These are phyloP conservation scores for Diaporthe sp. DNA, from an alignment of 2,329 filamentous ascomycete genomes.

Conservation along the genomic window DNA sequence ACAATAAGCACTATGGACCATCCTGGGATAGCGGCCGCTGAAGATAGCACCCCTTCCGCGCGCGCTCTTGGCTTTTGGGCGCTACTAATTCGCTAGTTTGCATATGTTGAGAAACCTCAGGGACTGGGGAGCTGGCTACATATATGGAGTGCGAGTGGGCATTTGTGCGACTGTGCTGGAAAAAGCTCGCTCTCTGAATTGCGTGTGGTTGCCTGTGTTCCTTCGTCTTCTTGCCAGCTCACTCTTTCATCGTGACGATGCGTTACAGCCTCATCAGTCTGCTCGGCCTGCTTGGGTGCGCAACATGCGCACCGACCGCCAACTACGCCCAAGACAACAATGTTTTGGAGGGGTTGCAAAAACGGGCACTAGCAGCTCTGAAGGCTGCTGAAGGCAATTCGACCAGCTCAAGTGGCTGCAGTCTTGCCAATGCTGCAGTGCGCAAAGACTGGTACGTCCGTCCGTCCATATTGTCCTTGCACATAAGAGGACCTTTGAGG, in stretches of 20 bases:
- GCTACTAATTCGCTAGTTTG: slow-evolving; percentile 4
- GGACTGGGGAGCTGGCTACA: neutral
- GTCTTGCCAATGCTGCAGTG: slow-evolving; percentile 1
- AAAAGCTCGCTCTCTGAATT: neutral
- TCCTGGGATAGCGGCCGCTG: neutral
- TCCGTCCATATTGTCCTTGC: too few relatives aligned
- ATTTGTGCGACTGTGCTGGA: neutral
- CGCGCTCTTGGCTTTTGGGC: neutral
- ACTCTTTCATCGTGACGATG: neutral
- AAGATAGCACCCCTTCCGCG: neutral
- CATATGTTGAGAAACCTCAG: neutral
- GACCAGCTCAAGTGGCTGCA: neutral
- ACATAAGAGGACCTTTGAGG: too few relatives aligned
- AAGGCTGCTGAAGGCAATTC: slow-evolving; percentile 10
- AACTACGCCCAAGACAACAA: neutral
- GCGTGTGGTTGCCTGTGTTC: neutral
- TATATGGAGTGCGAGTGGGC: neutral
- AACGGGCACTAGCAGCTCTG: neutral
- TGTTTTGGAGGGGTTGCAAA: neutral
- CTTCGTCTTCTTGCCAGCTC: too few relatives aligned
- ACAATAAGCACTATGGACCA: slow-evolving; percentile 20
- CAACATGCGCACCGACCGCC: neutral
- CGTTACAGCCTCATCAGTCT: neutral
- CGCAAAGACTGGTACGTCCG: slow-evolving; percentile 17
- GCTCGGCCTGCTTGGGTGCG: neutral